phyloP scores from a whole-genome alignment of 75 land plant species.

The Pinus taeda region DNA sequence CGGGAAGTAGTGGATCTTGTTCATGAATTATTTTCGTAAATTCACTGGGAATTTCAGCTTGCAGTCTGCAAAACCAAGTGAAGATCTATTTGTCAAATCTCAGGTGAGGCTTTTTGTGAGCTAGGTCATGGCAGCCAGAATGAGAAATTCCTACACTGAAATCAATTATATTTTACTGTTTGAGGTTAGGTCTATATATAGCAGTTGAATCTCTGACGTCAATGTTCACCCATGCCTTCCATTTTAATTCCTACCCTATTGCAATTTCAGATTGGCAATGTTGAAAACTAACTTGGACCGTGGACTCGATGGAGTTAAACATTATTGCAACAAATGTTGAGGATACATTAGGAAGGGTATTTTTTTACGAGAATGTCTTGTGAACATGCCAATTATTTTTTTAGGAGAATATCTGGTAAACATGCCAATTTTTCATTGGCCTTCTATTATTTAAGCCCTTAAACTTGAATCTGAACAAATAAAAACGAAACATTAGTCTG shows the following conservation, averaged over 20 bases:
- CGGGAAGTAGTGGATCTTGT: constrained; percentile 58
- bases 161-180: background rate
- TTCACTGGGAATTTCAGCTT: background rate
- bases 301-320: background rate
- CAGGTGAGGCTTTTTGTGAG: background rate
- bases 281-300: background rate
- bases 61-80: background rate
- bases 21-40: constrained; percentile 33
- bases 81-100: background rate
- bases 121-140: background rate
- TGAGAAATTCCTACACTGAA: background rate
- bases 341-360: background rate
- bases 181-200: background rate
- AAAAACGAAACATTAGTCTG: background rate
- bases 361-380: background rate
- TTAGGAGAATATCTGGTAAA: background rate
- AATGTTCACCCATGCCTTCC: background rate
- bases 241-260: background rate
- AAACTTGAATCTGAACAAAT: background rate
- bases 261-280: background rate
- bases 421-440: background rate
- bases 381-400: background rate
- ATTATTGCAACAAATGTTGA: background rate
- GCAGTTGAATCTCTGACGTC: background rate
- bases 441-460: background rate